Evolutionary conservation across 176 grass and related monocot genomes (phyloP).

Genomic region (Aegilops speltoides): DNA sequence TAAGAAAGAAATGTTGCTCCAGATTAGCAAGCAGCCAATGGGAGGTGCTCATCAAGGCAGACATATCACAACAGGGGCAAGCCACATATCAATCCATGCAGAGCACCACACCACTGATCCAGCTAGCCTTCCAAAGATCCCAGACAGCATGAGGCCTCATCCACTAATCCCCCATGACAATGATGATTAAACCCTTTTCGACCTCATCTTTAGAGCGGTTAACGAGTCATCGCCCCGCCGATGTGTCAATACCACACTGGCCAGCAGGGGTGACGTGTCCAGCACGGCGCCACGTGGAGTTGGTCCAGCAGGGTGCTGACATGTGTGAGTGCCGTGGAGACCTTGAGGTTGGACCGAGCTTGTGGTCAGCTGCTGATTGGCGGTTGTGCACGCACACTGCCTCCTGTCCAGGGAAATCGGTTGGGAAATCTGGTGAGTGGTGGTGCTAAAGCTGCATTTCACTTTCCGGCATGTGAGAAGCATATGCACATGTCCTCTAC

Average conservation of each 20-base stretch:
- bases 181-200: slow-evolving; percentile 15
- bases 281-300: slow-evolving; percentile 6
- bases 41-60: slow-evolving; percentile 9
- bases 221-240: neutral
- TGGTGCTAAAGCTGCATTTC: slow-evolving; percentile 15
- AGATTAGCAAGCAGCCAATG: slow-evolving; percentile 12
- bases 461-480: slow-evolving; percentile 9
- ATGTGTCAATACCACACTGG: slow-evolving; percentile 29
- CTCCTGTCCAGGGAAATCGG: neutral
- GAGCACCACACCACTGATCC: neutral
- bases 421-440: neutral
- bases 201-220: neutral
- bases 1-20: slow-evolving; percentile 1
- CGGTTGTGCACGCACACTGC: neutral
- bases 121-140: slow-evolving; percentile 12
- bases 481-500: neutral
- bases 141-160: slow-evolving; percentile 5
- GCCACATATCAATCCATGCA: neutral
- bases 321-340: neutral
- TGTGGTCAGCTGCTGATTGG: neutral
- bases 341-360: slow-evolving; percentile 13
- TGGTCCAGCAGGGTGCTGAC: neutral
- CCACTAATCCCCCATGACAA: slow-evolving; percentile 38
- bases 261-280: neutral
- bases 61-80: slow-evolving; percentile 18